These are phyloP conservation scores for Beauveria asiatica DNA, from an alignment of 2,329 filamentous ascomycete genomes.

Conservation along the genomic window DNA sequence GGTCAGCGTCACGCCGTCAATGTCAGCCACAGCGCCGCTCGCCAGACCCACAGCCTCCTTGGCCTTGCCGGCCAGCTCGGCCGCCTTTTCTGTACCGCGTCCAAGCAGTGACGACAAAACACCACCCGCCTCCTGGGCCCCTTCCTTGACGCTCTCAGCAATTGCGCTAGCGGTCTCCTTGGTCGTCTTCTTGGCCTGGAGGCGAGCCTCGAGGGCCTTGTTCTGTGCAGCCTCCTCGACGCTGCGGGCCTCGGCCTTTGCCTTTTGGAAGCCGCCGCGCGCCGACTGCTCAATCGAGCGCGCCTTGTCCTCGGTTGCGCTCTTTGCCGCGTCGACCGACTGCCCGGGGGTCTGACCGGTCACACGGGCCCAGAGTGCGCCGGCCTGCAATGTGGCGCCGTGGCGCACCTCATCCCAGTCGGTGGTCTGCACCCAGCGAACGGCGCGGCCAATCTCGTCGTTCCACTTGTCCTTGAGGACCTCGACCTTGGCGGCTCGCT, in stretches of 20 bases:
- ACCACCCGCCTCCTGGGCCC: conserved; percentile 28
- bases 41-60: conserved; percentile 27
- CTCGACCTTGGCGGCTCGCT: conserved; percentile 51
- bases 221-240: conserved; percentile 20
- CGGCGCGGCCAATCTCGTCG: conserved; percentile 57
- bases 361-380: conserved; percentile 35
- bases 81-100: conserved; percentile 32
- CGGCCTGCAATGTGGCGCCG: conserved; percentile 41
- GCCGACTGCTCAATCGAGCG: conserved; percentile 25
- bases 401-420: conserved; percentile 58
- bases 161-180: conserved; percentile 15
- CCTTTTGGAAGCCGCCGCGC: conserved; percentile 26
- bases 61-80: conserved; percentile 27
- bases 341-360: conserved; percentile 23
- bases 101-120: conserved; percentile 31
- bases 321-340: conserved; percentile 20
- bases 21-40: conserved; percentile 24
- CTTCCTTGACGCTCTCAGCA: conserved; percentile 22
- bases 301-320: conserved; percentile 25
- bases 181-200: conserved; percentile 17
- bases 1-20: conserved; percentile 18
- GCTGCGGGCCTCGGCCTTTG: conserved; percentile 21
- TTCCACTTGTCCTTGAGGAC: conserved; percentile 73
- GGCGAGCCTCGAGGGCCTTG: conserved; percentile 20
- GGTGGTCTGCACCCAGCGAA: conserved; percentile 55